Evolutionary conservation across 2,329 filamentous ascomycete genomes (phyloP), one percentile per base, ranked within the genome.

Genomic region (Neofusicoccum laricinum): DNA sequence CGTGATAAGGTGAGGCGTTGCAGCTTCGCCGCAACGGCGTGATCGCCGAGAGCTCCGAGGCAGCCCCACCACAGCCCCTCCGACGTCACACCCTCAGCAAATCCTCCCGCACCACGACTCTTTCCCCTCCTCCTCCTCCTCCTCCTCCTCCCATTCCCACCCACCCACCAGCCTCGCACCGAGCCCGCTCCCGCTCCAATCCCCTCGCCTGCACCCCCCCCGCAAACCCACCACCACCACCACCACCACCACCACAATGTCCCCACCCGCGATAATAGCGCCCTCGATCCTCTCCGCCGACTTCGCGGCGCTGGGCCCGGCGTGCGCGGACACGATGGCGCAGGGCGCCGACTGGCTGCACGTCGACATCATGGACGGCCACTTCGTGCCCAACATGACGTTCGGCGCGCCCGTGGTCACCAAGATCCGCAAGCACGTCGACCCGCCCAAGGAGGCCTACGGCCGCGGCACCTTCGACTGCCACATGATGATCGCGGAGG

Each of bases 401-500:
- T 97, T 98, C 74, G 95, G 95, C 66, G 89, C 94, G 19, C 93
- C 94, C 4, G 93, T 99, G 41, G 95, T 99, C 50, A 94, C 92
- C 70, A 96, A 94, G 82, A 95, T 99, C 72, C 88, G 95, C 67
- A 84, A 86, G 50, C 91, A 97, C 72, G 93, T 99, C 71, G 89
- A 92, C 64, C 84, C 85, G 70, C 93, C 93, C 2, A 83, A 83
- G 45, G 81, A 85, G 59, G 85, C 85, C 38, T 83, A 90, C 69
- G 93, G 91, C 61, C 90, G 89, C 71, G 95, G 95, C 67, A 98
- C 94, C 14, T 99, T 99, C 77, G 95, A 99, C 80, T 99, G 95
- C 85, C 95, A 99, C 80, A 98, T 99, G 95, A 99, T 99, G 95
- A 96, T 99, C 75, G 88, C 92, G 72, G 94, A 99, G 90, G 92